Evolutionary conservation across 1,284 basidiomycete genomes (phyloP).

Genomic region (Agaricales sp.): DNA sequence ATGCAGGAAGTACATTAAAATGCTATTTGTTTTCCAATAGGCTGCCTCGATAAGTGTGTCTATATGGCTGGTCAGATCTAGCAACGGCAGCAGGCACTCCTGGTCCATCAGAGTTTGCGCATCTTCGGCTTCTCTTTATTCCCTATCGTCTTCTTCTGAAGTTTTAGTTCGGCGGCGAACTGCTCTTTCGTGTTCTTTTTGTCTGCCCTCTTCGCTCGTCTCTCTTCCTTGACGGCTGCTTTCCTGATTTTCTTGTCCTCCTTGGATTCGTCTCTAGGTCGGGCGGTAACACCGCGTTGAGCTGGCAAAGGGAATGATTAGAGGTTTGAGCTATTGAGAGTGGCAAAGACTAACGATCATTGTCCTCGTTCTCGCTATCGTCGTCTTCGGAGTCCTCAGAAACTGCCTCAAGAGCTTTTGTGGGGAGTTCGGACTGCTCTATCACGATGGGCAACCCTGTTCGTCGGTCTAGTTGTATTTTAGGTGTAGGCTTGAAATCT

Average conservation of each 20-base stretch:
- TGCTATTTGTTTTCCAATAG: too few relatives aligned
- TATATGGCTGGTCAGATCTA: too few relatives aligned
- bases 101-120: background rate
- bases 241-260: constrained; percentile 89
- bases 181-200: constrained; percentile 44
- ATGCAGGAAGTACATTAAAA: too few relatives aligned
- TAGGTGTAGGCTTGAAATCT: constrained; percentile 40
- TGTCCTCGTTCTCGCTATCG: constrained; percentile 10
- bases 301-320: constrained; percentile 18
- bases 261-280: constrained; percentile 70
- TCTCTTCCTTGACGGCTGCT: constrained; percentile 75
- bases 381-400: constrained; percentile 13
- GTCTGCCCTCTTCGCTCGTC: constrained; percentile 64
- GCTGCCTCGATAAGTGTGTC: too few relatives aligned
- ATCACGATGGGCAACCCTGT: constrained; percentile 64
- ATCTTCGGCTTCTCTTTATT: background rate
- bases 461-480: constrained; percentile 62
- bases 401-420: constrained; percentile 1
- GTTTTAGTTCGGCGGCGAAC: background rate
- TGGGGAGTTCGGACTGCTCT: constrained; percentile 12
- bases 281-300: constrained; percentile 41
- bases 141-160: background rate
- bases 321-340: constrained; percentile 3
- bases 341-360: constrained; percentile 9
- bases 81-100: background rate